Evolutionary conservation across 306 rosid species (phyloP).

Genomic region (Rosa chinensis): DNA sequence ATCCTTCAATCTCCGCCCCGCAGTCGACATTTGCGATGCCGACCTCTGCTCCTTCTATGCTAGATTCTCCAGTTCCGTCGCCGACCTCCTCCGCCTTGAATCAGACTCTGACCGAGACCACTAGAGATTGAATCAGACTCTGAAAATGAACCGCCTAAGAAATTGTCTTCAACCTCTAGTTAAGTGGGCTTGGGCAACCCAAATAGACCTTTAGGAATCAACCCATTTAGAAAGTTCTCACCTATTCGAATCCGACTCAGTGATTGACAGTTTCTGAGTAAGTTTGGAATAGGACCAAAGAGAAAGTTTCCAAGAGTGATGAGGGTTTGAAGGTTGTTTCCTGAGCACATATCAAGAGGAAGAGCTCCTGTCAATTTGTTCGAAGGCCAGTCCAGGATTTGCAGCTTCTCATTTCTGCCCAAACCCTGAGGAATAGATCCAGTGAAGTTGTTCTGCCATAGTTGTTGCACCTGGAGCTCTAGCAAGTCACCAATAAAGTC

Average conservation of each 20-base stretch:
- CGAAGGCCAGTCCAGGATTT: constrained; percentile 65
- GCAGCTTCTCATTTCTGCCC: constrained; percentile 78
- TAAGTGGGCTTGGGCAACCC: constrained; percentile 66
- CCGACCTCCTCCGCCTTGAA: too few relatives aligned
- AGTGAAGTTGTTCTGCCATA: constrained; percentile 96
- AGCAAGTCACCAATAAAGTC: constrained; percentile 77
- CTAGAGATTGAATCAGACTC: constrained; percentile 39
- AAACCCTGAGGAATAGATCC: constrained; percentile 73
- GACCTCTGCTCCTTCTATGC: too few relatives aligned
- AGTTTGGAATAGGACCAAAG: constrained; percentile 83
- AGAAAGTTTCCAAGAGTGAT: constrained; percentile 74
- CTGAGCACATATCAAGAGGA: constrained; percentile 73
- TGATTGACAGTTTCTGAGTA: constrained; percentile 68
- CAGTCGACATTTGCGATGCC: too few relatives aligned
- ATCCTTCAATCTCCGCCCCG: too few relatives aligned
- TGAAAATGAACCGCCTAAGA: constrained; percentile 67
- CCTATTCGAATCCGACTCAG: constrained; percentile 74
- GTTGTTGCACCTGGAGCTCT: constrained; percentile 70
- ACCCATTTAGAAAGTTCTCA: too few relatives aligned
- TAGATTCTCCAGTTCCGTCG: too few relatives aligned
- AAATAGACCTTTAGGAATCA: constrained; percentile 79
- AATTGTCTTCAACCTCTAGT: constrained; percentile 81
- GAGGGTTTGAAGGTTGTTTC: constrained; percentile 69
- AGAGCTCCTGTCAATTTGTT: constrained; percentile 82
- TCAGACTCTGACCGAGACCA: constrained; percentile 81